A percentile compares a stretch with the other conserved stretches of the same genome.
phyloP scores from a whole-genome alignment of 352 stramenopile species.

The Phytopythium kandeliae region DNA sequence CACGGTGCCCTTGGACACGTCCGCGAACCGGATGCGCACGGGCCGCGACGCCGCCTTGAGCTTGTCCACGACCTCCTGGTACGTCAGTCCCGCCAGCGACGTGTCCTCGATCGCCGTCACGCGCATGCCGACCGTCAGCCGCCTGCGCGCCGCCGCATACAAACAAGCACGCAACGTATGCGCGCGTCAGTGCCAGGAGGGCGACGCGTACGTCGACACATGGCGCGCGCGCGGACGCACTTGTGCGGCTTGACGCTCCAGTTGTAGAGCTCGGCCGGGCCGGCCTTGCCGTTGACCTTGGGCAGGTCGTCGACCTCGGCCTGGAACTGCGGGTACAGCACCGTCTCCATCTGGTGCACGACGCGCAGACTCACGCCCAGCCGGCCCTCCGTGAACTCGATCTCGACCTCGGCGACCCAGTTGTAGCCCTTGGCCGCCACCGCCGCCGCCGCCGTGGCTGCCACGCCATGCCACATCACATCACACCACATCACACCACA shows the following conservation, averaged over 20 bases:
- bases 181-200: too few species aligned
- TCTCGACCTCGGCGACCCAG: slow-evolving; percentile 79
- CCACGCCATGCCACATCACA: background rate
- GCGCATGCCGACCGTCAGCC: slow-evolving; percentile 79
- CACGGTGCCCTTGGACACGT: slow-evolving; percentile 71
- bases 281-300: slow-evolving; percentile 83
- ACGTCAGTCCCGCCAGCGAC: slow-evolving; percentile 66
- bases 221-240: slow-evolving; percentile 9
- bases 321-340: slow-evolving; percentile 81
- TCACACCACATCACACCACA: too few species aligned
- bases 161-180: too few species aligned
- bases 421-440: slow-evolving; percentile 56
- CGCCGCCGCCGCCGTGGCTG: slow-evolving; percentile 5
- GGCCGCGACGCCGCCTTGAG: slow-evolving; percentile 67
- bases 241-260: slow-evolving; percentile 85
- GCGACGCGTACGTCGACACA: background rate
- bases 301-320: slow-evolving; percentile 85
- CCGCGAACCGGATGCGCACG: slow-evolving; percentile 75
- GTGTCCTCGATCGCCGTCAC: slow-evolving; percentile 73
- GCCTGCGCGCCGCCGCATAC: too few species aligned
- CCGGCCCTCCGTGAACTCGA: slow-evolving; percentile 76
- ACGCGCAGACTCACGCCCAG: slow-evolving; percentile 80
- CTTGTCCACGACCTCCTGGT: slow-evolving; percentile 78
- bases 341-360: slow-evolving; percentile 68
- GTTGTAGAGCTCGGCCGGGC: slow-evolving; percentile 83